A percentile compares a stretch with the other conserved stretches of the same genome.
Conservation (phyloP, 2,329 filamentous ascomycete genomes). For the Colletotrichum costaricense region DNA sequence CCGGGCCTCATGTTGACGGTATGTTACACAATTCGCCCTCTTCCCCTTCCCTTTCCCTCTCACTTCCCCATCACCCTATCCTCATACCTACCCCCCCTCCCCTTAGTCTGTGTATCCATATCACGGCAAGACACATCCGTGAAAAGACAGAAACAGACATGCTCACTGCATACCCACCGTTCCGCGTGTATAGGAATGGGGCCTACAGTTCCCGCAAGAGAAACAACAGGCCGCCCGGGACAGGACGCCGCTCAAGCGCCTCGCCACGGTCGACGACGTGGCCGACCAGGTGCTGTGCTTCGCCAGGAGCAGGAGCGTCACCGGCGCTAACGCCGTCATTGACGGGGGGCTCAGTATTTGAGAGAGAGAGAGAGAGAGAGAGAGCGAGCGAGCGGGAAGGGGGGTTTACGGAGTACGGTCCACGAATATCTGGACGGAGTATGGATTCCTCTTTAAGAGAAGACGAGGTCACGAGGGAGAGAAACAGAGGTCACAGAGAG, state of each 20-base stretch:
- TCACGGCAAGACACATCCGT: neutral
- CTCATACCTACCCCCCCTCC: too few species aligned
- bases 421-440: too few species aligned
- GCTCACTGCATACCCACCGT: conserved; percentile 14
- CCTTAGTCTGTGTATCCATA: neutral
- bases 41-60: too few species aligned
- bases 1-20: conserved; percentile 65
- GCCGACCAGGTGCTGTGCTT: conserved; percentile 64
- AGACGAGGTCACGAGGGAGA: too few species aligned
- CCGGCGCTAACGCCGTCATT: conserved; percentile 63
- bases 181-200: conserved; percentile 36
- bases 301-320: conserved; percentile 59
- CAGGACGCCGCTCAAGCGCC: conserved; percentile 68
- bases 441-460: too few species aligned
- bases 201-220: conserved; percentile 62
- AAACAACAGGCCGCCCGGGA: conserved; percentile 63
- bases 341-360: conserved; percentile 46
- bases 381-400: too few species aligned
- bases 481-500: too few species aligned
- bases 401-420: too few species aligned
- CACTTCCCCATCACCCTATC: neutral
- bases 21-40: conserved; percentile 34
- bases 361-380: too few species aligned
- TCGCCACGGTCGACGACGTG: conserved; percentile 64
- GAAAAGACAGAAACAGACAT: neutral